A percentile compares a stretch with the other conserved stretches of the same genome.
Evolutionary conservation across 192 early-diverging fungal genomes (phyloP).

Genomic region (Backusella liffmaniae): DNA sequence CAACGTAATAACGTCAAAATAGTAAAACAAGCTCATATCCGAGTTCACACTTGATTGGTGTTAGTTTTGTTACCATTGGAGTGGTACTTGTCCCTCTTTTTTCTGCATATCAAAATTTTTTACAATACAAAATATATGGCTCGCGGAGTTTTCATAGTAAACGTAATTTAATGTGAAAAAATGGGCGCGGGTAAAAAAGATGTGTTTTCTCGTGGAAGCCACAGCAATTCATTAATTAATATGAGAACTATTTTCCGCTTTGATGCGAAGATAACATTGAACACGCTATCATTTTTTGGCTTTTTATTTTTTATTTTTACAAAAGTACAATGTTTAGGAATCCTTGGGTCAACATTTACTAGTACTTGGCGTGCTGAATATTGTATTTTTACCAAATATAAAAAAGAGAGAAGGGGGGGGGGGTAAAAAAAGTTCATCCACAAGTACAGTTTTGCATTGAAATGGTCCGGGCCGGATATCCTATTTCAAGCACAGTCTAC

Average conservation of each 20-base stretch:
- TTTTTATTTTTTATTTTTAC: too few relatives aligned
- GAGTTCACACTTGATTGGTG: neutral
- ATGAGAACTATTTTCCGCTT: neutral
- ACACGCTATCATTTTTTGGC: too few relatives aligned
- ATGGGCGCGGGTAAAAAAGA: neutral
- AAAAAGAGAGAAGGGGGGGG: too few relatives aligned
- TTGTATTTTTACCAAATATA: too few relatives aligned
- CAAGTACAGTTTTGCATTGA: neutral
- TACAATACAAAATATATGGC: neutral
- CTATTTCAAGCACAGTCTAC: neutral
- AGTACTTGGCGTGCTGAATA: too few relatives aligned
- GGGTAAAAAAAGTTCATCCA: too few relatives aligned
- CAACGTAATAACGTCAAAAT: neutral
- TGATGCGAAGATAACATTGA: too few relatives aligned
- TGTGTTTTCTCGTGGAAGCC: neutral
- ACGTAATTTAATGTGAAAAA: neutral
- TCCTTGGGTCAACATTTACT: too few relatives aligned
- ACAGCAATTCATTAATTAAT: neutral
- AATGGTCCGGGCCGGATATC: neutral
- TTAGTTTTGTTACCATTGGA: slow-evolving; percentile 1
- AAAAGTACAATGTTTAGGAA: too few relatives aligned
- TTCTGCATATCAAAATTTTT: slow-evolving; percentile 1
- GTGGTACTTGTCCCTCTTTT: neutral
- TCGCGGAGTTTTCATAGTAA: neutral
- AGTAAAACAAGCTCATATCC: neutral